Evolutionary conservation across 1,284 basidiomycete genomes (phyloP), one percentile per base, ranked within the genome.

Genomic region (Prillingera fragicola): DNA sequence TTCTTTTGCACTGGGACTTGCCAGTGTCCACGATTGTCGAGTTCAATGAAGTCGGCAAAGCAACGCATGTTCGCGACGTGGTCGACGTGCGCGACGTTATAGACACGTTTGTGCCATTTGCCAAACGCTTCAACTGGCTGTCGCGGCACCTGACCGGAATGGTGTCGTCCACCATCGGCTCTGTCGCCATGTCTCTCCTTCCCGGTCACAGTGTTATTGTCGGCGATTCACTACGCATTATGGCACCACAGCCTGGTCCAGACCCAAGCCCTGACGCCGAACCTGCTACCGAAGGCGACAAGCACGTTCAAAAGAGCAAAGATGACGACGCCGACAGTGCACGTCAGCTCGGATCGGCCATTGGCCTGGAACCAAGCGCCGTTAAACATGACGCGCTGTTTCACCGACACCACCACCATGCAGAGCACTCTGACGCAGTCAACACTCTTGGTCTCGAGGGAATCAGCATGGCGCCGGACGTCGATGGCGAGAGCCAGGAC

Each of bases 21-120:
- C 62, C 59, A 8, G 48, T 71, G 15, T 57, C 59, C 5, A 71
- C 69, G 5, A 50, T 65, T 22, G 64, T 71, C 17, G 59, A 69
- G 42, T 69, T 71, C 51, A 71, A 71, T 48, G 69, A 71, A 47
- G 62, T 63, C 33, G 65, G 69, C 40, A 67, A 66, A 52, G 66
- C 65, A 2, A 65, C 61, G 6, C 62, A 65, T 31, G 52, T 71
- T 4, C 59, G 69, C 23, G 69, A 71, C 43, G 43, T 60, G 3
- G 55, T 71, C 31, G 67, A 70, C 43, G 45, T 71, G 9, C 55
- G 62, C 37, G 67, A 71, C 41, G 49, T 60, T 8, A 54, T 67
- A 33, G 67, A 71, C 48, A 61, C 61, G 6, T 53, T 71, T 27
- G 63, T 71, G 5, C 69, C 69, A 3, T 65, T 71, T 38, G 67